phyloP scores from a whole-genome alignment of 2,329 filamentous ascomycete genomes.

The Lecanicillium sp. region DNA sequence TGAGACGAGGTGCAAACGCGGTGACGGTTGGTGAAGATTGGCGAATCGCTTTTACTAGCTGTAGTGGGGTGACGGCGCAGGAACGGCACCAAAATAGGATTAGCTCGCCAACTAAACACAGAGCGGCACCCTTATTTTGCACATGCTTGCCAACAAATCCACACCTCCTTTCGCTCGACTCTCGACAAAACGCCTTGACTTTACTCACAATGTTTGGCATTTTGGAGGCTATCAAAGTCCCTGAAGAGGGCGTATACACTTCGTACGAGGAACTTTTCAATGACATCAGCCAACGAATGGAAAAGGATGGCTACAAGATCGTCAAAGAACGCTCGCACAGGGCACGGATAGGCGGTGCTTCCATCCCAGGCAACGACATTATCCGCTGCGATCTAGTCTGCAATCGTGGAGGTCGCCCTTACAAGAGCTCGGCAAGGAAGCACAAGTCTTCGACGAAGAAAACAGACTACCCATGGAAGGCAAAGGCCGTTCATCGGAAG shows the following conservation, averaged over 20 bases:
- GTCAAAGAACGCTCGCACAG: slow-evolving; percentile 36
- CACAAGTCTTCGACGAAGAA: slow-evolving; percentile 38
- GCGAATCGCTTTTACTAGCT: too few species aligned
- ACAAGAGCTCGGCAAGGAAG: slow-evolving; percentile 34
- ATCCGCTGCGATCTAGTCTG: slow-evolving; percentile 37
- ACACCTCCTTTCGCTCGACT: slow-evolving; percentile 10
- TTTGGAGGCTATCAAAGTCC: slow-evolving; percentile 29
- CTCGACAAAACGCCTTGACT: slow-evolving; percentile 17
- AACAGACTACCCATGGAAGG: slow-evolving; percentile 37
- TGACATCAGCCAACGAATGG: slow-evolving; percentile 30
- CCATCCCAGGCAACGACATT: slow-evolving; percentile 33
- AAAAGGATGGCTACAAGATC: slow-evolving; percentile 37
- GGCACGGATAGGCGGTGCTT: slow-evolving; percentile 29
- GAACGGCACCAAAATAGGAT: too few species aligned
- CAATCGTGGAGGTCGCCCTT: slow-evolving; percentile 34
- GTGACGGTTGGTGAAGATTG: too few species aligned
- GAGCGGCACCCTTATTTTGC: too few species aligned
- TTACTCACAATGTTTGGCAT: slow-evolving; percentile 32
- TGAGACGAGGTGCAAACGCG: too few species aligned
- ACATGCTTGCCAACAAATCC: slow-evolving; percentile 1
- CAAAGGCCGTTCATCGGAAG: slow-evolving; percentile 35
- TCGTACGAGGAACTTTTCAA: slow-evolving; percentile 34
- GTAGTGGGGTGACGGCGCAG: too few species aligned
- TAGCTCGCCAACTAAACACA: too few species aligned
- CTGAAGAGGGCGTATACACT: slow-evolving; percentile 26